Conservation (phyloP, 1,139 yeast species). For the Saccharomyces hybrid region DNA sequence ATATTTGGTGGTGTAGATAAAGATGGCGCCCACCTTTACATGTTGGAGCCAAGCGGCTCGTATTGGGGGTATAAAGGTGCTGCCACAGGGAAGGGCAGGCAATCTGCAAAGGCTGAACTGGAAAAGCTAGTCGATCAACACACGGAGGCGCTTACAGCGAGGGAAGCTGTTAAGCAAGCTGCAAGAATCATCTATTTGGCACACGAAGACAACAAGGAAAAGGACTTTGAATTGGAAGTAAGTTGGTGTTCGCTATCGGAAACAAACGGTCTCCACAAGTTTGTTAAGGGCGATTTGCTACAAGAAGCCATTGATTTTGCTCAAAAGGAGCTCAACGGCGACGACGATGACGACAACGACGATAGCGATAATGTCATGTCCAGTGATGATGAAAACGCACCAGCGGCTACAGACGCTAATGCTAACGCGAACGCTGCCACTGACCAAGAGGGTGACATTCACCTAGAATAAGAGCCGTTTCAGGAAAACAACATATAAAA, state of each 20-base stretch:
- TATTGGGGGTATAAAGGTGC: slow-evolving; percentile 98
- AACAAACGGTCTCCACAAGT: slow-evolving; percentile 74
- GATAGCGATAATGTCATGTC: slow-evolving; percentile 24
- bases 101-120: slow-evolving; percentile 88
- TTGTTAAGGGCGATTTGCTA: slow-evolving; percentile 68
- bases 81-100: slow-evolving; percentile 97
- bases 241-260: slow-evolving; percentile 76
- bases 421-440: slow-evolving; percentile 8
- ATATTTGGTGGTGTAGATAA: slow-evolving; percentile 91
- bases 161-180: slow-evolving; percentile 85
- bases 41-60: slow-evolving; percentile 96
- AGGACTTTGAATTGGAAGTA: slow-evolving; percentile 90
- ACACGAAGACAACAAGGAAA: slow-evolving; percentile 96
- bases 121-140: slow-evolving; percentile 54
- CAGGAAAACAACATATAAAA: not conserved
- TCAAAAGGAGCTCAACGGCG: slow-evolving; percentile 73
- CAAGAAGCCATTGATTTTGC: slow-evolving; percentile 80
- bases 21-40: slow-evolving; percentile 82
- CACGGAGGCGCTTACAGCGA: slow-evolving; percentile 51
- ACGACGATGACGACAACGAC: slow-evolving; percentile 51
- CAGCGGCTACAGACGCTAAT: slow-evolving; percentile 17
- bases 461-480: slow-evolving; percentile 14
- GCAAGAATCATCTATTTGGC: slow-evolving; percentile 89
- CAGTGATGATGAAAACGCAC: slow-evolving; percentile 39
- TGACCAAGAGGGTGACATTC: slow-evolving; percentile 27